Percentiles rank a stretch among this genome's conserved stretches.
Conservation (phyloP, 768 basidiomycete species). For the Chiua virens region DNA sequence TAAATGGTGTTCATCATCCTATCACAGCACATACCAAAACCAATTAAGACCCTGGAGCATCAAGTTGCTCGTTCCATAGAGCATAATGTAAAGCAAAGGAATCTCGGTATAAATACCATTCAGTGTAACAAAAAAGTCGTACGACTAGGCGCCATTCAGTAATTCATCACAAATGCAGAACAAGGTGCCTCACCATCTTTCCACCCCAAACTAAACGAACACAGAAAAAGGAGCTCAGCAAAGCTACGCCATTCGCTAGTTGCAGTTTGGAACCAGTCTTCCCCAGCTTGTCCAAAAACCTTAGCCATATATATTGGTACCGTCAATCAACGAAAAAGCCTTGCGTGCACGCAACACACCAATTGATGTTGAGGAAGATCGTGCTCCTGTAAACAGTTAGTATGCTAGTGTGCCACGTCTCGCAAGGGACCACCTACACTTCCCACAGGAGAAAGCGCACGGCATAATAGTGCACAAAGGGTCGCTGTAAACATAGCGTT, state of each 20-base stretch:
- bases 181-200: constrained; percentile 31
- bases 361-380: constrained; percentile 85
- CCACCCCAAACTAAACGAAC: constrained; percentile 74
- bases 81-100: constrained; percentile 46
- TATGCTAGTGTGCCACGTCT: background rate
- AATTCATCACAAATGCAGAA: background rate
- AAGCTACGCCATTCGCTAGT: constrained; percentile 66
- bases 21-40: constrained; percentile 63
- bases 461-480: constrained; percentile 80
- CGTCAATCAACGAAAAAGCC: no score
- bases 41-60: constrained; percentile 73
- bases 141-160: constrained; percentile 46
- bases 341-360: constrained; percentile 43
- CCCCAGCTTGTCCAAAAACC: constrained; percentile 77
- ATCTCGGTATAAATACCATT: constrained; percentile 53
- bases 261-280: constrained; percentile 68
- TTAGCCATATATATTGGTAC: constrained; percentile 20
- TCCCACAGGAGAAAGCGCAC: constrained; percentile 84
- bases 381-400: constrained; percentile 55
- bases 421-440: constrained; percentile 42
- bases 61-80: constrained; percentile 61
- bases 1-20: background rate
- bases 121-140: constrained; percentile 64
- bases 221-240: constrained; percentile 67
- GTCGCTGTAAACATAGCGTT: constrained; percentile 41